Evolutionary conservation across 2,329 filamentous ascomycete species (phyloP).

Genomic region (Drechslerella dactyloides): DNA sequence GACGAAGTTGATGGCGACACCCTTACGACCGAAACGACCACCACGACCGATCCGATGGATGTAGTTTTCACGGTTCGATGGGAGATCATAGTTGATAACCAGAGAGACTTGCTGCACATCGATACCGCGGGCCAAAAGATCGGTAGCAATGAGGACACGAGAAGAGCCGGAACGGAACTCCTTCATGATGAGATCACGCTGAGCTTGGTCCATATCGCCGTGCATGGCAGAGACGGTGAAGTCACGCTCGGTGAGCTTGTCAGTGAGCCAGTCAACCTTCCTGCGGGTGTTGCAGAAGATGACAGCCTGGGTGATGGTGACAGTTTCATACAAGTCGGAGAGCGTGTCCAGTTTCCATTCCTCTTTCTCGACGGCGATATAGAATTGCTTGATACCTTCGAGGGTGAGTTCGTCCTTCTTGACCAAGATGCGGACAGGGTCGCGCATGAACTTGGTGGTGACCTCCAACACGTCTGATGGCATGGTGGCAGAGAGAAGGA

Average conservation of each 20-base stretch:
- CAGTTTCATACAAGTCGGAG: conserved; percentile 97
- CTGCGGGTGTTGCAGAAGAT: conserved; percentile 99
- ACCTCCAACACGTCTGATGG: conserved; percentile 99
- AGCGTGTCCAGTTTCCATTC: conserved; percentile 99
- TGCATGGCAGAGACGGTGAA: conserved; percentile 99
- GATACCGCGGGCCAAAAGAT: conserved; percentile 98
- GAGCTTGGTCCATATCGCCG: conserved; percentile 97
- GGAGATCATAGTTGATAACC: conserved; percentile 99
- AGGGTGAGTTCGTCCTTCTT: conserved; percentile 99
- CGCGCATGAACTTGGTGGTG: conserved; percentile 99
- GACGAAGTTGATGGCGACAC: conserved; percentile 99
- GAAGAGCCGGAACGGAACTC: conserved; percentile 99
- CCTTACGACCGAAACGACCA: conserved; percentile 99
- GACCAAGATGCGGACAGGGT: conserved; percentile 97
- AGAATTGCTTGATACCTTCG: conserved; percentile 99
- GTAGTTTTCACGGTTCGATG: conserved; percentile 99
- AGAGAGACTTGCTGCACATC: conserved; percentile 99
- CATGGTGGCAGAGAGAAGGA: conserved; percentile 97
- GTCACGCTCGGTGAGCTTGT: conserved; percentile 97
- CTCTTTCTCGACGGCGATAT: conserved; percentile 99
- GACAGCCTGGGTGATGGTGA: conserved; percentile 98
- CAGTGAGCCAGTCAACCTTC: conserved; percentile 99
- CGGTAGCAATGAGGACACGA: conserved; percentile 97
- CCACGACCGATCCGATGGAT: conserved; percentile 99
- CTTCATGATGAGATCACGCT: conserved; percentile 99